Evolutionary conservation across 2,329 filamentous ascomycete genomes (phyloP), one percentile per base, ranked within the genome.

Genomic region (Colletotrichum cordylinicola): DNA sequence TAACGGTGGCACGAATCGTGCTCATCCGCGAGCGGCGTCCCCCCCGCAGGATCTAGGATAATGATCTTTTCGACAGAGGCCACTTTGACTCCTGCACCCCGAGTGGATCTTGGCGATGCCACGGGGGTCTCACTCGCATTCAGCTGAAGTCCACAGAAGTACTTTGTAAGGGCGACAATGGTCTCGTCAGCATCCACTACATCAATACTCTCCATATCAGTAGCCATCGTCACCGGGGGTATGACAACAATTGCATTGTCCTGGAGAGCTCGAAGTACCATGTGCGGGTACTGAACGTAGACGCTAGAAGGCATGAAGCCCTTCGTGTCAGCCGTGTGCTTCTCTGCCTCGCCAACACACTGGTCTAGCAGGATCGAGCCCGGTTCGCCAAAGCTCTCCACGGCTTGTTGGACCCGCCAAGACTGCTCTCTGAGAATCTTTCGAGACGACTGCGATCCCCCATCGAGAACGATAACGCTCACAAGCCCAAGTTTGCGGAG

Each of bases 391-490:
- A 93, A 92, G 6, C 87, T 88, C 82, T 96, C 93, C 79, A 98
- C 91, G 6, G 94, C 94, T 72, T 90, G 89, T n/a, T 93, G 92
- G 10, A 98, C 86, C 58, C 95, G 92, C 79, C 93, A 90, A 9
- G 93, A 92, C 82, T 98, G 94, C 60, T 92, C 87, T 6, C 88
- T 86, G 70, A 90, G 87, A 62, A 86, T 82, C 79, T 86, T 76
- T 31, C 83, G 82, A 74, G 80, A 73, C 72, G 82, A 85, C 31
- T 88, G 85, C 27, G 80, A 82, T 64, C 89, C 88, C 67, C 93
- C 94, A 80, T 98, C 96, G 10, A 98, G 87, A 2, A 98, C 94
- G 0, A 99, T 91, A 24, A 96, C 92, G 76, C 95, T 96, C 66
- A 92, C 89, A 79, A 99, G 90, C 4, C 97, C 96, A 16, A 99